Base-by-base conservation (phyloP, 2,329 filamentous ascomycete species). In the Rutstroemia sp. region DNA sequence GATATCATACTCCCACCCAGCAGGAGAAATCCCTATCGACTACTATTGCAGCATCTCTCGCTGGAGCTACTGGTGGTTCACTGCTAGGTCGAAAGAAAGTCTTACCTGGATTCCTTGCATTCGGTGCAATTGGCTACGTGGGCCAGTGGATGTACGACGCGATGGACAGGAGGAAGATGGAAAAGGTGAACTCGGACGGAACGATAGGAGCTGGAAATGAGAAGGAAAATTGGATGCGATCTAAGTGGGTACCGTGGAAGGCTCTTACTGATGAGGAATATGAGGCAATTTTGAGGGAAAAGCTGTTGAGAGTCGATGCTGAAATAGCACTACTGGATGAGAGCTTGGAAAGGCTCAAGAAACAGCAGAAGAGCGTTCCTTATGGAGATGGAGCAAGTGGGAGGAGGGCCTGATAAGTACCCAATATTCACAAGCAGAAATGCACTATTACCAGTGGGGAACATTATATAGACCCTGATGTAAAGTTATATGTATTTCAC, bases 301-400 rank as follows among this genome's bases (percentile, higher is more conserved):
- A 86, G 71, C 72, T 90, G 42, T 69, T 92, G 25, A 79, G 76
- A 60, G 73, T 92, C 3, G 86, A 94, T 62, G 87, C 82, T 1
- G 87, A 92, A 59, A 90, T 94, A 70, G 84, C 88, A 0, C 70
- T 94, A 5, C 76, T 92, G 38, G 88, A 94, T 65, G 89, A 92
- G 54, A 83, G 82, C 66, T 88, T 94, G 62, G 79, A 77, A 49
- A 75, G 56, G 55, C 38, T 52, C 27, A 30, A 34, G 6, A 42
- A 39, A 19, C 49, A 53, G 34, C 48, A 57, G 52, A 63, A 49
- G 10, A 47, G 21, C 4, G 45, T 52, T 39, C 18, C 27, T 16
- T 12, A 27, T n/a, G 44, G 10, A n/a, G 16, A 52, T 27, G 39
- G n/a, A 47, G 25, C 5, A 34, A 34, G 12, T n/a, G 19, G 3